phyloP scores from a whole-genome alignment of 768 basidiomycete genomes.

The Coprinellus micaceus region DNA sequence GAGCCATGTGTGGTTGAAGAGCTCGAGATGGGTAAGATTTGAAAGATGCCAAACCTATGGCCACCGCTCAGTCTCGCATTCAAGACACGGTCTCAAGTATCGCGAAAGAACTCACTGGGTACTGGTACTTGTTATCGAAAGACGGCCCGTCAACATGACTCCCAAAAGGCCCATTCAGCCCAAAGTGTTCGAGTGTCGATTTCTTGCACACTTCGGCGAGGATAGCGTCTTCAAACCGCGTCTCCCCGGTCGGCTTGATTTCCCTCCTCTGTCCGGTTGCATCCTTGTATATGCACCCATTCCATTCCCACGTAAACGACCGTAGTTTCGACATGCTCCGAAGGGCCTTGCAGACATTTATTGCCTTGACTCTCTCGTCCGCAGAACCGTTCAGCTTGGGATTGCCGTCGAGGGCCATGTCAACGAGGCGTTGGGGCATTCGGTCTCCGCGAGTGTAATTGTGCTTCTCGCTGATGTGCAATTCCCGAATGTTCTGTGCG shows the following conservation, averaged over 20 bases:
- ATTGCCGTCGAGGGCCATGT: constrained; percentile 19
- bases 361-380: constrained; percentile 23
- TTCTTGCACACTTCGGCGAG: constrained; percentile 28
- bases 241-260: constrained; percentile 25
- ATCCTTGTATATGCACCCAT: constrained; percentile 3
- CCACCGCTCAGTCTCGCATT: constrained; percentile 1
- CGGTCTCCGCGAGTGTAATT: constrained; percentile 38
- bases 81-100: neutral
- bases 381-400: constrained; percentile 19
- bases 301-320: constrained; percentile 44
- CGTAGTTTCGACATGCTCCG: constrained; percentile 38
- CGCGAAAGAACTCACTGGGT: constrained; percentile 33
- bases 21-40: constrained; percentile 27
- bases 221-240: constrained; percentile 37
- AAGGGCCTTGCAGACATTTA: constrained; percentile 38
- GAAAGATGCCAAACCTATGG: constrained; percentile 28
- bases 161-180: constrained; percentile 37
- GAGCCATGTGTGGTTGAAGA: constrained; percentile 29
- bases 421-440: constrained; percentile 38
- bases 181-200: constrained; percentile 30
- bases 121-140: constrained; percentile 29
- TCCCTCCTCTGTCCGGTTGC: neutral
- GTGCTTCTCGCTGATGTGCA: constrained; percentile 39
- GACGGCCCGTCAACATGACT: constrained; percentile 26
- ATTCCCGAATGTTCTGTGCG: constrained; percentile 42